Conservation (phyloP, 192 early-diverging fungal genomes). For the Rhizophagus prolifer region DNA sequence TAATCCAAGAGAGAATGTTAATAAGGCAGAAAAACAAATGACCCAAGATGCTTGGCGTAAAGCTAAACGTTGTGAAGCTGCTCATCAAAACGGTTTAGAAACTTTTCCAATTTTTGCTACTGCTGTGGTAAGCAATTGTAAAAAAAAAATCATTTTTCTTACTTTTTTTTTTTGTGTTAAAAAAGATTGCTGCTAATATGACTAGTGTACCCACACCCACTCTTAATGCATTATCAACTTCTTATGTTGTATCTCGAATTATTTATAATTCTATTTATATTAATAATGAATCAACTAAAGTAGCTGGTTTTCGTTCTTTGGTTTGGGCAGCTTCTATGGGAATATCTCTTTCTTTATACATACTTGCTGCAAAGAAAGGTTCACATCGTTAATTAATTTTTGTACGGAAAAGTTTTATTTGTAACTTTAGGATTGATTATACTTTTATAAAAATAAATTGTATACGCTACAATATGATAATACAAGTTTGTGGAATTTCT, state of each 20-base stretch:
- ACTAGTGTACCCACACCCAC: not conserved
- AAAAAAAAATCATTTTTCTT: no score
- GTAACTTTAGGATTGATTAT: no score
- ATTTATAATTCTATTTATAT: constrained; percentile 13
- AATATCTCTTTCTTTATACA: not conserved
- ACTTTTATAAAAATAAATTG: no score
- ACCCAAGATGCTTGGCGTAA: constrained; percentile 34
- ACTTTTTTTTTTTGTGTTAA: not conserved
- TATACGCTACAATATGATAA: no score
- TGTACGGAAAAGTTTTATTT: no score
- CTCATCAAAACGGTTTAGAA: constrained; percentile 41
- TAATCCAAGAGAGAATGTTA: constrained; percentile 38
- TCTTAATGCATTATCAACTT: not conserved
- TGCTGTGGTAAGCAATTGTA: constrained; percentile 37
- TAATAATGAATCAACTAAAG: not conserved
- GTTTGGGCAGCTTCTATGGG: not conserved
- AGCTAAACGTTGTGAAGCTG: constrained; percentile 44
- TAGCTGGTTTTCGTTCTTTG: not conserved
- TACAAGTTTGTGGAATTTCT: no score
- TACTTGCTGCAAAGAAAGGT: not conserved
- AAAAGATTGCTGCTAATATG: not conserved
- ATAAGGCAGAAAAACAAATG: constrained; percentile 37
- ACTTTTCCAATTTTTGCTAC: constrained; percentile 37
- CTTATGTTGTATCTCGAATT: not conserved
- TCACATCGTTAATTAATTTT: no score